Conservation (phyloP, 495 filamentous ascomycete species). For the Corynascus novoguineensis region DNA sequence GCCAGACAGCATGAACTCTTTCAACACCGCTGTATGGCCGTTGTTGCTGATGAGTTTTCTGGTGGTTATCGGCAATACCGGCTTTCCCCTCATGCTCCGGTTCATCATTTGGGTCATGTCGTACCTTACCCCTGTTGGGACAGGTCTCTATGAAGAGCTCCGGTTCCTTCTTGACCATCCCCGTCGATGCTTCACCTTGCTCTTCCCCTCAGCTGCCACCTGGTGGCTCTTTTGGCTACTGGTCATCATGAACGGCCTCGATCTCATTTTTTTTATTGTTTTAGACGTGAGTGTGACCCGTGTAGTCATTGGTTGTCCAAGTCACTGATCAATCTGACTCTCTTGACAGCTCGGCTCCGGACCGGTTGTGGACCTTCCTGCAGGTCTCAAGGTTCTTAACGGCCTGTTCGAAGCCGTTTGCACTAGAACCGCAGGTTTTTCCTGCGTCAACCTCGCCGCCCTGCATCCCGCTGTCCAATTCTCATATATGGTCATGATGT, state of each 20-base stretch:
- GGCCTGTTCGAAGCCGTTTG: slow-evolving; percentile 83
- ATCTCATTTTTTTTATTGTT: slow-evolving; percentile 83
- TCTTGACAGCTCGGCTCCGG: slow-evolving; percentile 65
- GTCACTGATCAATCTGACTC: neutral
- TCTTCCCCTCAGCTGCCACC: slow-evolving; percentile 85
- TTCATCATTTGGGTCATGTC: slow-evolving; percentile 77
- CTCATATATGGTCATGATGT: slow-evolving; percentile 98
- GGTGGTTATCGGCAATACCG: slow-evolving; percentile 90
- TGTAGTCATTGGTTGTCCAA: neutral
- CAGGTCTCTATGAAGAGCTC: slow-evolving; percentile 77
- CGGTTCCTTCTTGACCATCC: slow-evolving; percentile 90
- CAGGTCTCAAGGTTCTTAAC: slow-evolving; percentile 68
- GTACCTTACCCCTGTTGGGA: slow-evolving; percentile 51
- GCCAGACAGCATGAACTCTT: slow-evolving; percentile 87
- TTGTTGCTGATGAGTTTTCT: slow-evolving; percentile 71
- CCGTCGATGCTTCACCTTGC: slow-evolving; percentile 85
- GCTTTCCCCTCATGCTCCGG: slow-evolving; percentile 87
- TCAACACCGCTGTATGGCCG: slow-evolving; percentile 67
- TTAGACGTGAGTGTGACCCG: slow-evolving; percentile 61
- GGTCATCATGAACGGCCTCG: slow-evolving; percentile 71
- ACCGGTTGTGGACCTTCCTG: slow-evolving; percentile 54
- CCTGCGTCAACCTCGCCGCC: slow-evolving; percentile 65
- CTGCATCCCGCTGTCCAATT: slow-evolving; percentile 91
- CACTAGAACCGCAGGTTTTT: slow-evolving; percentile 84
- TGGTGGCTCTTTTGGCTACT: slow-evolving; percentile 93